A percentile compares a stretch with the other conserved stretches of the same genome.
These are phyloP conservation scores for Vanilla planifolia DNA, from an alignment of 106 monocot species.

Conservation along the genomic window DNA sequence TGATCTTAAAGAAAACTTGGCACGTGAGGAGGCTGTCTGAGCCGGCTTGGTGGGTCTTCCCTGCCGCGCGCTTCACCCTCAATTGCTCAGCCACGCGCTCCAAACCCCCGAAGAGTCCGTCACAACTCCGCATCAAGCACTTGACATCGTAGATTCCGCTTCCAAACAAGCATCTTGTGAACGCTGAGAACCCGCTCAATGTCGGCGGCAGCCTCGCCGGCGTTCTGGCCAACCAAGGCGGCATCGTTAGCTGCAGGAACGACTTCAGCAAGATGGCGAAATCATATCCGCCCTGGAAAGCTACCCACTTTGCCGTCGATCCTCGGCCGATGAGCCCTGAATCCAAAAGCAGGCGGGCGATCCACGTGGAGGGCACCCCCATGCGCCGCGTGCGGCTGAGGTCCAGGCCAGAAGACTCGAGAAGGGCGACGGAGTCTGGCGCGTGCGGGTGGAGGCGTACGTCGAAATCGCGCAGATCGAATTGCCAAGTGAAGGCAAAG, in stretches of 20 bases:
- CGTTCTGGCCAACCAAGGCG: not conserved
- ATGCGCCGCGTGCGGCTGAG: not conserved
- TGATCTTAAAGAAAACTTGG: not conserved
- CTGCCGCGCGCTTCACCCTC: not conserved
- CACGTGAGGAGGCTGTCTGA: not conserved
- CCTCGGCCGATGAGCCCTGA: not conserved
- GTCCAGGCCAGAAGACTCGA: not conserved
- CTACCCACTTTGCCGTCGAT: not conserved
- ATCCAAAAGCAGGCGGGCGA: not conserved
- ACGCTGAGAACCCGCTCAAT: not conserved
- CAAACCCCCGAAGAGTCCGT: not conserved
- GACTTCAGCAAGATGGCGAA: not conserved
- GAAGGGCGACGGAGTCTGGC: not conserved
- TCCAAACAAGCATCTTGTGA: not conserved
- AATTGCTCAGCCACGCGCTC: not conserved
- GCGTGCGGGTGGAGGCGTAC: not conserved
- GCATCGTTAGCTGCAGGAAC: not conserved
- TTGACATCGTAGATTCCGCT: not conserved
- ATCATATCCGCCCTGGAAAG: constrained; percentile 1
- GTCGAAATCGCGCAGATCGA: constrained; percentile 3
- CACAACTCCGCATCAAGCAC: not conserved
- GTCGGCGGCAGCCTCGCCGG: not conserved
- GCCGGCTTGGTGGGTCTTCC: not conserved
- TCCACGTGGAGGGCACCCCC: not conserved
- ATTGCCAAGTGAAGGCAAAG: not conserved